Conservation (phyloP, 2,329 filamentous ascomycete genomes). For the Alternaria sp. region DNA sequence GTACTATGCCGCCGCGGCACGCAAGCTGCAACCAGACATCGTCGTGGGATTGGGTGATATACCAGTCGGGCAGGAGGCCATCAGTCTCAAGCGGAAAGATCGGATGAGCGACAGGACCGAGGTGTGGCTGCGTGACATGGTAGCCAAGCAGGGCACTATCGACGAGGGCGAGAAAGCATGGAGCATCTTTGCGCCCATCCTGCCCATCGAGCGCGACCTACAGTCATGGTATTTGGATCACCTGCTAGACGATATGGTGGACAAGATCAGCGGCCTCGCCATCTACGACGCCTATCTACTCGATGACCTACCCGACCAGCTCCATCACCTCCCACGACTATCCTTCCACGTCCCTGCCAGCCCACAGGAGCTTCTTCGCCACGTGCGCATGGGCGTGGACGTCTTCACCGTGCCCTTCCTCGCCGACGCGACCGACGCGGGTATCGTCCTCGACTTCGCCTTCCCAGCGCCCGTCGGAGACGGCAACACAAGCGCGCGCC, state of each 20-base stretch:
- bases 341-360: slow-evolving; percentile 72
- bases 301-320: slow-evolving; percentile 66
- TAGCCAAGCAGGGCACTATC: slow-evolving; percentile 52
- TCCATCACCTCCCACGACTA: slow-evolving; percentile 73
- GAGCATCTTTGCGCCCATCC: slow-evolving; percentile 65
- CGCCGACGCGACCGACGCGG: slow-evolving; percentile 76
- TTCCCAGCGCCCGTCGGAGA: slow-evolving; percentile 63
- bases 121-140: slow-evolving; percentile 75
- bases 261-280: slow-evolving; percentile 68
- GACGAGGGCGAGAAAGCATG: slow-evolving; percentile 37
- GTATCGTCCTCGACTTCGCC: slow-evolving; percentile 79
- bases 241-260: slow-evolving; percentile 68
- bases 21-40: slow-evolving; percentile 78
- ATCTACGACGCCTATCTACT: slow-evolving; percentile 78
- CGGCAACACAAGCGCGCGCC: slow-evolving; percentile 14
- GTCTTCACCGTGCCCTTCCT: slow-evolving; percentile 80
- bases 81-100: slow-evolving; percentile 73
- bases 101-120: slow-evolving; percentile 90
- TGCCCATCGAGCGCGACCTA: slow-evolving; percentile 75
- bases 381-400: slow-evolving; percentile 79
- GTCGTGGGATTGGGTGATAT: slow-evolving; percentile 78
- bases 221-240: slow-evolving; percentile 83
- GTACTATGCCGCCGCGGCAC: slow-evolving; percentile 72
- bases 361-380: slow-evolving; percentile 78
- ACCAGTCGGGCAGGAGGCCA: slow-evolving; percentile 62